Evolutionary conservation across 148 eudicot species (phyloP).

Genomic region (Vaccinium darrowii): DNA sequence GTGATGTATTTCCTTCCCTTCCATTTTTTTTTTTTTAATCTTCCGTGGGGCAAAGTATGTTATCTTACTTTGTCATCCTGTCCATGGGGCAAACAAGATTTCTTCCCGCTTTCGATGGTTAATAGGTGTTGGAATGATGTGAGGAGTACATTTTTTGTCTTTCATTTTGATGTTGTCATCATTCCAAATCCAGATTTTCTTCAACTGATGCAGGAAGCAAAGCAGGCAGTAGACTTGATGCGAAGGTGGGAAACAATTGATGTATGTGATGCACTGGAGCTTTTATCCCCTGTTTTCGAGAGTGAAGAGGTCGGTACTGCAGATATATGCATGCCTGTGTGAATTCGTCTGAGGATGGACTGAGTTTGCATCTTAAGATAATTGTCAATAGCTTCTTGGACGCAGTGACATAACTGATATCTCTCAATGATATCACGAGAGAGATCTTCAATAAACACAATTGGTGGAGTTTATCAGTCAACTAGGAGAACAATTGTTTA

Average conservation of each 20-base stretch:
- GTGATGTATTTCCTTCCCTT: conserved; percentile 2
- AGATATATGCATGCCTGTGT: conserved; percentile 2
- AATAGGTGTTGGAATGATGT: not conserved
- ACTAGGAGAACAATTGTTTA: not conserved
- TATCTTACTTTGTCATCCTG: not conserved
- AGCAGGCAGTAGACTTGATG: conserved; percentile 88
- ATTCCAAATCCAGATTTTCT: conserved; percentile 2
- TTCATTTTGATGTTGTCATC: not conserved
- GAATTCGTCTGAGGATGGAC: not conserved
- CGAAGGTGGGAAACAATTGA: conserved; percentile 89
- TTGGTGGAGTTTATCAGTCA: not conserved
- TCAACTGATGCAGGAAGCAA: conserved; percentile 73
- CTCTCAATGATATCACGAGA: not conserved
- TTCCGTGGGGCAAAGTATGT: not conserved
- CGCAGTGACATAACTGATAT: not conserved
- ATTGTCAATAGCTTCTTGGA: too few species aligned
- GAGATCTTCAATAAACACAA: not conserved
- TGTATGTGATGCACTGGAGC: conserved; percentile 96
- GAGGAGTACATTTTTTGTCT: not conserved
- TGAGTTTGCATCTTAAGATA: not conserved
- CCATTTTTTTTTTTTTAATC: not conserved
- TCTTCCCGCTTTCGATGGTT: not conserved
- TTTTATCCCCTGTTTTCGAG: conserved; percentile 90
- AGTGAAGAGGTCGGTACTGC: conserved; percentile 89
- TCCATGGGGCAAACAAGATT: not conserved